Base-by-base conservation (phyloP, 306 rosid species). In the Abrus precatorius region DNA sequence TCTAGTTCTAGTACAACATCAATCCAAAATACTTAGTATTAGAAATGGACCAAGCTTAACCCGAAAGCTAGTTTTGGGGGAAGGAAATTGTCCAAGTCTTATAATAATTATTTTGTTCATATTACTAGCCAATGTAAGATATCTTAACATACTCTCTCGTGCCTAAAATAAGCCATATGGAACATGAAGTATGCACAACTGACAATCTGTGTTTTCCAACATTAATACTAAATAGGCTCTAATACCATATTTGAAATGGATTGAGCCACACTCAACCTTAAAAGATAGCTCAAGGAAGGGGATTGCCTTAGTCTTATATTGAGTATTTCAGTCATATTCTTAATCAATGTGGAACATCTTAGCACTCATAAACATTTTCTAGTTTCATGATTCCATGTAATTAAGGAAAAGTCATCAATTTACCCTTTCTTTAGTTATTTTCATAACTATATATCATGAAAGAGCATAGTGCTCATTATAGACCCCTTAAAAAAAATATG, bases 401-500 rank as follows among this genome's bases (percentile, higher is more conserved):
- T 54, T 36, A 67, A 74, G 13, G 61, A 69, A 45, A 69, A 30
- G 4, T 45, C 40, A 55, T 29, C 47, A 34, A 28, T 32, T 55
- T 73, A 55, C 36, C 27, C 33, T 10, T 27, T 48, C 9, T 40
- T 20, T 29, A 7, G 62, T 56, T 78, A 61, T 34, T 78, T 54
- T 49, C 41, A 9, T 50, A 69, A 28, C 64, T 48, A 75, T 43
- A 60, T 43, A 54, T 63, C 69, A 20, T 48, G 56, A 50, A 82
- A 83, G 79, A 10, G 54, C 77, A 47, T 49, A 49, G 49, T 73
- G 53, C 43, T 20, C 48, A 27, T 49, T 48, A 57, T 8, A 60
- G 29, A 81, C 74, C 43, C 34, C 36, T 73, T 43, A 54, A 45
- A 47, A 7, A 33, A 69, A 67, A 30, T 3, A 69, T 69, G 66